Conservation (phyloP, 345 rosid genomes). For the Barbarea vulgaris region DNA sequence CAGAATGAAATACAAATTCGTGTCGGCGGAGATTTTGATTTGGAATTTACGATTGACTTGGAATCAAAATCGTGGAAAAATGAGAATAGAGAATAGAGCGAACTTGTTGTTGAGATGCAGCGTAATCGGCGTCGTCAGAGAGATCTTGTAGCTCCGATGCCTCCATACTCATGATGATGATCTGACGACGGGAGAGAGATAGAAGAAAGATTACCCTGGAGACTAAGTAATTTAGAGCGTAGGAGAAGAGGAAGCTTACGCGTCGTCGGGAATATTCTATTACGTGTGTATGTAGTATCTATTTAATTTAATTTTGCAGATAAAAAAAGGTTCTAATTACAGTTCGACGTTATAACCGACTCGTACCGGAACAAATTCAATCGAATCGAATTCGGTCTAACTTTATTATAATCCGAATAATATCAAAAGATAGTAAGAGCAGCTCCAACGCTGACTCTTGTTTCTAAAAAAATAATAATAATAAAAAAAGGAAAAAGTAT, state of each 20-base stretch:
- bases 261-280: constrained; percentile 39
- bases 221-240: constrained; percentile 30
- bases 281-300: constrained; percentile 13
- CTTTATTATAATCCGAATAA: background rate
- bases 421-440: no score
- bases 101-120: constrained; percentile 84
- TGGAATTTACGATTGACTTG: background rate
- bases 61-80: background rate
- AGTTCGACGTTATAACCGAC: background rate
- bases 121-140: constrained; percentile 98
- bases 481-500: no score
- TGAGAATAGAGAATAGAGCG: constrained; percentile 22
- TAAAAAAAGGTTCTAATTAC: background rate
- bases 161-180: constrained; percentile 57
- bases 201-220: constrained; percentile 34
- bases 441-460: no score
- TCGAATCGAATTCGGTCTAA: background rate
- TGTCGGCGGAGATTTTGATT: background rate
- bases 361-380: background rate
- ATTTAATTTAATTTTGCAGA: background rate
- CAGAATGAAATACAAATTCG: constrained; percentile 8
- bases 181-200: constrained; percentile 9
- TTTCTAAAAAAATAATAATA: no score
- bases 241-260: constrained; percentile 4
- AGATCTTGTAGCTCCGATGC: constrained; percentile 85